Percentiles rank a stretch among this genome's conserved stretches.
Evolutionary conservation across 345 rosid species (phyloP).

Genomic region (Pelargonium nanum): DNA sequence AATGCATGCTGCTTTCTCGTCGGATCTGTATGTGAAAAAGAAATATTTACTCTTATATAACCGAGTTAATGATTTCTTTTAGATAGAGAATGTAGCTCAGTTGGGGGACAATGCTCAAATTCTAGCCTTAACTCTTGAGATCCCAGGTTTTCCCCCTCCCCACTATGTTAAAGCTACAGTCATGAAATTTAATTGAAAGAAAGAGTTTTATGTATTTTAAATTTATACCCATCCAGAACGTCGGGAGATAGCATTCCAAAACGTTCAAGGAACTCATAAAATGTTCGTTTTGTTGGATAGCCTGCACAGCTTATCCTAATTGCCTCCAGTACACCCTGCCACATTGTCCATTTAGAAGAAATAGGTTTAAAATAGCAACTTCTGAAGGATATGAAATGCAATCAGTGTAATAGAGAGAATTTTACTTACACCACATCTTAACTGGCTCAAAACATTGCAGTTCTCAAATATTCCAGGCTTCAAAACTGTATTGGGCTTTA

Average conservation of each 20-base stretch:
- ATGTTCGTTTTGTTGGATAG: constrained; percentile 70
- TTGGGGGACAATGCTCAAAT: too few relatives aligned
- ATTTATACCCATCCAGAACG: constrained; percentile 44
- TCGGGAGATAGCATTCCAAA: constrained; percentile 68
- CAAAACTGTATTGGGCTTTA: constrained; percentile 84
- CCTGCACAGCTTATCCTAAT: constrained; percentile 82
- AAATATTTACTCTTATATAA: not conserved
- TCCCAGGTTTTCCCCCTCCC: too few relatives aligned
- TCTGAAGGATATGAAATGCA: not conserved
- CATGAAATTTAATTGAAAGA: too few relatives aligned
- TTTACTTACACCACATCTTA: constrained; percentile 86
- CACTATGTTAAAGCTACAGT: too few relatives aligned
- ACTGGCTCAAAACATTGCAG: constrained; percentile 83
- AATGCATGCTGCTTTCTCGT: constrained; percentile 45
- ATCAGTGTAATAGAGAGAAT: not conserved
- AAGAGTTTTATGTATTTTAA: not conserved
- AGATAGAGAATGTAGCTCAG: too few relatives aligned
- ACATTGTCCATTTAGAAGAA: not conserved
- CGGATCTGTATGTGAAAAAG: constrained; percentile 25
- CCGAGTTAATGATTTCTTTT: not conserved
- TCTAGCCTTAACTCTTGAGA: too few relatives aligned
- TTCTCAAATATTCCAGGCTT: constrained; percentile 94
- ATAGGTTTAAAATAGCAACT: not conserved
- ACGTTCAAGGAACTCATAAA: constrained; percentile 67
- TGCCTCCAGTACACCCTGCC: constrained; percentile 56